These are phyloP conservation scores for Exophiala mesophila DNA, from an alignment of 2,329 filamentous ascomycete species.

Conservation along the genomic window DNA sequence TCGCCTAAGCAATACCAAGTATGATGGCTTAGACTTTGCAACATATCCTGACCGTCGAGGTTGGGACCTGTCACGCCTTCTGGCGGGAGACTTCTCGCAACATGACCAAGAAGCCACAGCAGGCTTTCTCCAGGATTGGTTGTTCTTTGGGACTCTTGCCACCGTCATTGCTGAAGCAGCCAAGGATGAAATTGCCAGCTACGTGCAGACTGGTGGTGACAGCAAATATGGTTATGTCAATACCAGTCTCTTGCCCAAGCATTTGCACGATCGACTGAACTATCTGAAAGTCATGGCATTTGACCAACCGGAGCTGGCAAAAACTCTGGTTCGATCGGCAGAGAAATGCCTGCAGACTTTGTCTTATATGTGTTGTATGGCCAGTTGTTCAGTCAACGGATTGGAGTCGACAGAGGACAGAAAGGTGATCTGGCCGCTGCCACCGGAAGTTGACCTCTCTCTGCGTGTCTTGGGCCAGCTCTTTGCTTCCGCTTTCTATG, in stretches of 20 bases:
- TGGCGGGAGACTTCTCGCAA: constrained; percentile 4
- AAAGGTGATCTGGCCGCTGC: constrained; percentile 1
- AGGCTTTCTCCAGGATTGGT: constrained; percentile 27
- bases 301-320: background rate
- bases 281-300: background rate
- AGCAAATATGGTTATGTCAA: background rate
- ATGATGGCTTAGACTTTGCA: background rate
- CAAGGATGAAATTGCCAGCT: constrained; percentile 1
- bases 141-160: constrained; percentile 25
- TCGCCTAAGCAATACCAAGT: background rate
- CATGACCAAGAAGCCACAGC: constrained; percentile 6
- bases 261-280: background rate
- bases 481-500: constrained; percentile 2
- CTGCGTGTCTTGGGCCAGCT: constrained; percentile 7
- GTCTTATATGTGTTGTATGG: constrained; percentile 2
- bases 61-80: constrained; percentile 6
- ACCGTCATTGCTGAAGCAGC: constrained; percentile 1
- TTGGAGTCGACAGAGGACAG: background rate
- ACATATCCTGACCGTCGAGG: constrained; percentile 4
- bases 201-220: background rate
- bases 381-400: constrained; percentile 1
- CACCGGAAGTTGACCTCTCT: constrained; percentile 3
- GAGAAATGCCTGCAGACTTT: background rate
- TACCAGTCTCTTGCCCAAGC: background rate
- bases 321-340: background rate